A percentile compares a stretch with the other conserved stretches of the same genome.
Conservation (phyloP, 176 grass and related monocot genomes). For the Carex littledalei region DNA sequence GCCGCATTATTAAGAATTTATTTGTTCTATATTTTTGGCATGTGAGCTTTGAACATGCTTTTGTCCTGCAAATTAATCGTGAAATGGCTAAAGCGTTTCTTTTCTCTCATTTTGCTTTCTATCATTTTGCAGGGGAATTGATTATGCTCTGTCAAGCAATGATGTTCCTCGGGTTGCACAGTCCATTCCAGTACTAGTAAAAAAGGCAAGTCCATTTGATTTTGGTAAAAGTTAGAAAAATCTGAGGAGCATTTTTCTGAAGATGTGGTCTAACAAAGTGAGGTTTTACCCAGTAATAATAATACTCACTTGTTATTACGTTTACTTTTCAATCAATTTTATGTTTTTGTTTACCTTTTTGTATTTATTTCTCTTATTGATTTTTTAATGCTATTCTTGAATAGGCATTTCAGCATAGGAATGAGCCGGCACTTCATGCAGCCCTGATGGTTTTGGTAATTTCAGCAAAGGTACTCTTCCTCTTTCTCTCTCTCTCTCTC, state of each 20-base stretch:
- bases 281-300: neutral
- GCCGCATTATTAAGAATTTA: neutral
- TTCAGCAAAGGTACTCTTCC: constrained; percentile 72
- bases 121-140: constrained; percentile 58
- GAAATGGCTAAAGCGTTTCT: neutral
- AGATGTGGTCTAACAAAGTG: constrained; percentile 1
- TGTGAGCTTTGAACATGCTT: neutral
- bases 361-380: neutral
- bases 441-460: constrained; percentile 70
- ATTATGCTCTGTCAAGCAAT: constrained; percentile 64
- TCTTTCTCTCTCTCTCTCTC: neutral
- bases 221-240: constrained; percentile 4
- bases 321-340: neutral
- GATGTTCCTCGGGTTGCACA: constrained; percentile 45
- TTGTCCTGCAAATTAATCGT: constrained; percentile 6
- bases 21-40: neutral
- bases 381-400: constrained; percentile 9
- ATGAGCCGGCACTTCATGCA: constrained; percentile 44
- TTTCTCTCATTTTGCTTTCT: neutral
- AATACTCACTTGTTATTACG: neutral
- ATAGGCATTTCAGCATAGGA: constrained; percentile 59
- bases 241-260: neutral
- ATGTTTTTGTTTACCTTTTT: neutral
- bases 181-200: constrained; percentile 55
- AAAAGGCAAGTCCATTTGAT: constrained; percentile 42